Evolutionary conservation across 202 grass and related monocot species (phyloP).

Genomic region (Schoenoplectus triqueter): DNA sequence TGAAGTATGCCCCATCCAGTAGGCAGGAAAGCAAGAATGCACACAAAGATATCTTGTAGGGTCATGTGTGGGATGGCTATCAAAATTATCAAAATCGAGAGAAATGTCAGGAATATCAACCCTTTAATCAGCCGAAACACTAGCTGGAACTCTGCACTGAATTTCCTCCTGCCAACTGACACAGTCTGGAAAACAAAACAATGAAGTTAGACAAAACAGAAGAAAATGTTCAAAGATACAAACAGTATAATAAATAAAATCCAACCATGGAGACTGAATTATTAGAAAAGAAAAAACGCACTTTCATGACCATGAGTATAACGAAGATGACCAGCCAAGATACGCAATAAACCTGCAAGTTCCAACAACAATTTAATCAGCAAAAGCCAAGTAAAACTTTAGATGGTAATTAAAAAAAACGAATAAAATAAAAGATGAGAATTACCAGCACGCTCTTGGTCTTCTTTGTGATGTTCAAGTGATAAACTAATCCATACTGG

Average conservation of each 20-base stretch:
- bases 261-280: not conserved
- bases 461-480: constrained; percentile 82
- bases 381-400: not conserved
- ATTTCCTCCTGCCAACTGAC: constrained; percentile 68
- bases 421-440: constrained; percentile 20
- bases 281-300: constrained; percentile 29
- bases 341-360: constrained; percentile 80
- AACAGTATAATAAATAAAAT: constrained; percentile 1
- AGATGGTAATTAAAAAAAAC: not conserved
- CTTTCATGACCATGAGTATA: constrained; percentile 88
- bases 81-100: constrained; percentile 67
- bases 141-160: constrained; percentile 93
- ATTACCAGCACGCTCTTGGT: constrained; percentile 80
- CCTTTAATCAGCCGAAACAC: constrained; percentile 96
- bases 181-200: constrained; percentile 61
- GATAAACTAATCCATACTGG: constrained; percentile 94
- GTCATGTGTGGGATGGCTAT: constrained; percentile 86
- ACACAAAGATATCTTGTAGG: constrained; percentile 85
- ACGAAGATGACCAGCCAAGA: constrained; percentile 95
- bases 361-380: constrained; percentile 23
- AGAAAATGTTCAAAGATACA: not conserved
- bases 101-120: constrained; percentile 79
- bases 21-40: constrained; percentile 91
- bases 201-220: not conserved
- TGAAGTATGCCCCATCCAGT: constrained; percentile 94